Conservation (phyloP, 768 basidiomycete genomes). For the Tylopilus sp. region DNA sequence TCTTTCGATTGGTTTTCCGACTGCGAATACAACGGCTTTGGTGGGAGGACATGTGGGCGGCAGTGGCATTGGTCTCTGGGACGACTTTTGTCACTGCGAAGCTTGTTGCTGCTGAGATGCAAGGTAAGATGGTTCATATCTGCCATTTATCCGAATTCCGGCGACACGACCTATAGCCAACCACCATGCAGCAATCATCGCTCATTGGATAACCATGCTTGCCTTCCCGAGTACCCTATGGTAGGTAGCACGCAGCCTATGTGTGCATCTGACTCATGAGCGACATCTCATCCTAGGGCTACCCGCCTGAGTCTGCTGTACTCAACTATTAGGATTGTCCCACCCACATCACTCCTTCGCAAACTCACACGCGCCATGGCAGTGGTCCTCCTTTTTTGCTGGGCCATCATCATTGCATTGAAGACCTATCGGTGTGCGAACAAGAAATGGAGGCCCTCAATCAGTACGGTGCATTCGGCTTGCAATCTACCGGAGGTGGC, state of each 20-base stretch:
- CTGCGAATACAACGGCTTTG: constrained; percentile 15
- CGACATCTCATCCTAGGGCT: not conserved
- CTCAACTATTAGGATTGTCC: not conserved
- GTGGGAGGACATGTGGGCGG: constrained; percentile 26
- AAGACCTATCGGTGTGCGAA: not conserved
- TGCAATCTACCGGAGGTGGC: not conserved
- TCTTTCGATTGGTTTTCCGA: constrained; percentile 16
- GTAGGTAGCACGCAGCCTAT: no score
- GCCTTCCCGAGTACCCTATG: not conserved
- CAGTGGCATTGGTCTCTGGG: not conserved
- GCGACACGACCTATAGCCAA: not conserved
- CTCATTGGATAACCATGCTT: not conserved
- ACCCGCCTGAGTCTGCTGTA: not conserved
- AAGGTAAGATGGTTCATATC: not conserved
- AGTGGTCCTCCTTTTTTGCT: not conserved
- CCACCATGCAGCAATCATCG: not conserved
- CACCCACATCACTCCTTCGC: not conserved
- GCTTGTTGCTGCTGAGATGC: not conserved
- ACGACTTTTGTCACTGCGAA: not conserved
- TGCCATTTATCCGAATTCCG: no score
- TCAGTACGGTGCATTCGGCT: not conserved
- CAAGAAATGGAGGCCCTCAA: not conserved
- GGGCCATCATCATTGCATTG: not conserved
- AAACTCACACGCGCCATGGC: not conserved
- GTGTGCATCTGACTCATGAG: no score